These are phyloP conservation scores for Daldinia sp. DNA, from an alignment of 2,329 filamentous ascomycete genomes.

Conservation along the genomic window DNA sequence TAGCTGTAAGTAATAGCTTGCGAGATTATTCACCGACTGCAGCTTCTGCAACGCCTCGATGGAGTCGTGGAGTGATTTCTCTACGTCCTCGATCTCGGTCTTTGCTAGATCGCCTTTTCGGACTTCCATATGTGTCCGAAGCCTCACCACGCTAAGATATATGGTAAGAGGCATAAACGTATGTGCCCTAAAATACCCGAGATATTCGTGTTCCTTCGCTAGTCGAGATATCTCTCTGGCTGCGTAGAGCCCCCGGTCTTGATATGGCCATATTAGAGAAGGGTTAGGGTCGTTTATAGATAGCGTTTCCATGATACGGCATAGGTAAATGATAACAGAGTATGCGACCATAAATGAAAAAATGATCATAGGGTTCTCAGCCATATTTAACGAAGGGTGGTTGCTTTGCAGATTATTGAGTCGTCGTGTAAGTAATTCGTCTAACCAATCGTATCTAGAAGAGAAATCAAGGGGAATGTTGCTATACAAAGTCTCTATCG, in stretches of 20 bases:
- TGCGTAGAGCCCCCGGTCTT: slow-evolving; percentile 29
- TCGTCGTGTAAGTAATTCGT: slow-evolving; percentile 30
- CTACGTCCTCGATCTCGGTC: slow-evolving; percentile 15
- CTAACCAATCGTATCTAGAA: slow-evolving; percentile 30
- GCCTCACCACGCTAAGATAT: slow-evolving; percentile 26
- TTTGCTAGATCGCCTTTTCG: slow-evolving; percentile 26
- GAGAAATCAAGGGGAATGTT: slow-evolving; percentile 31
- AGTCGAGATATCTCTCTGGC: slow-evolving; percentile 31
- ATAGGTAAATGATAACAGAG: slow-evolving; percentile 28
- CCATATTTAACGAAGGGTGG: slow-evolving; percentile 27
- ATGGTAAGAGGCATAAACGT: slow-evolving; percentile 34
- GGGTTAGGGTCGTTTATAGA: slow-evolving; percentile 25
- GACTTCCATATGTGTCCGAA: slow-evolving; percentile 24
- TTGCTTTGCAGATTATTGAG: slow-evolving; percentile 29
- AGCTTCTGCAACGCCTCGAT: slow-evolving; percentile 31
- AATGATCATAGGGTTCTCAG: slow-evolving; percentile 32
- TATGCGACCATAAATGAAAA: slow-evolving; percentile 33
- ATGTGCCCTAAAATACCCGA: slow-evolving; percentile 33
- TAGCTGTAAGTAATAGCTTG: slow-evolving; percentile 31
- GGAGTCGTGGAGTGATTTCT: slow-evolving; percentile 18
- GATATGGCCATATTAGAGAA: slow-evolving; percentile 29
- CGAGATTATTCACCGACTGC: slow-evolving; percentile 31
- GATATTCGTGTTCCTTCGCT: slow-evolving; percentile 30
- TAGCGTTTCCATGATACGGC: slow-evolving; percentile 29
- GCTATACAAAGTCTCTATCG: slow-evolving; percentile 32